These are phyloP conservation scores for Botrytis pseudocinerea DNA, from an alignment of 2,329 filamentous ascomycete species.

Conservation along the genomic window DNA sequence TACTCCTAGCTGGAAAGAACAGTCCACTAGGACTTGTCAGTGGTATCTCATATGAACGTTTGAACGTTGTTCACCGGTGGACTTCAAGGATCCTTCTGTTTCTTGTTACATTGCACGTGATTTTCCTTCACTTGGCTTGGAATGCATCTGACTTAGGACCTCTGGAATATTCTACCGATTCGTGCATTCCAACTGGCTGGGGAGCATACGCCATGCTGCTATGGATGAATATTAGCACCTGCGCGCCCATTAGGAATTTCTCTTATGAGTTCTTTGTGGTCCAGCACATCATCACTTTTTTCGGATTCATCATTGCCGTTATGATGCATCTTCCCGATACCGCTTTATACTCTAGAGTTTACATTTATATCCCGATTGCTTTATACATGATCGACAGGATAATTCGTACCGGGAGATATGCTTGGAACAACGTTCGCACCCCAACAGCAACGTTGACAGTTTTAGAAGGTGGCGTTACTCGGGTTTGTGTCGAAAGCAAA, in stretches of 20 bases:
- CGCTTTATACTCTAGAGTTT: slow-evolving; percentile 37
- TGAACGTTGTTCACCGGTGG: slow-evolving; percentile 76
- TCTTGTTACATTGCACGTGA: slow-evolving; percentile 50
- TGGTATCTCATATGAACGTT: slow-evolving; percentile 65
- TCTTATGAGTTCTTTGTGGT: slow-evolving; percentile 69
- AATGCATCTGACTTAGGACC: slow-evolving; percentile 33
- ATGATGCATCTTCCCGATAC: slow-evolving; percentile 42
- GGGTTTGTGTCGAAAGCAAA: slow-evolving; percentile 41
- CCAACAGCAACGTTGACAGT: slow-evolving; percentile 35
- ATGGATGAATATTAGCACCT: slow-evolving; percentile 64
- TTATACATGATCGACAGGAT: slow-evolving; percentile 34
- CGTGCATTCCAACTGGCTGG: slow-evolving; percentile 51
- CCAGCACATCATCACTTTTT: slow-evolving; percentile 61
- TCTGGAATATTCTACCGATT: slow-evolving; percentile 35
- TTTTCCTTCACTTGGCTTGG: slow-evolving; percentile 34
- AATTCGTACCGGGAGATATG: slow-evolving; percentile 37
- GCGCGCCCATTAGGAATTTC: slow-evolving; percentile 63
- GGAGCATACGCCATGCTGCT: slow-evolving; percentile 65
- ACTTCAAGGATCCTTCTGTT: slow-evolving; percentile 67
- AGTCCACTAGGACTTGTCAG: slow-evolving; percentile 60
- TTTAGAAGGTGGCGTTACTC: slow-evolving; percentile 43
- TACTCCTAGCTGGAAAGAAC: slow-evolving; percentile 61
- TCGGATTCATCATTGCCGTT: slow-evolving; percentile 43
- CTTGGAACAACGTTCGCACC: slow-evolving; percentile 40
- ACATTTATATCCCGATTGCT: slow-evolving; percentile 37